Conservation (phyloP, 2,329 filamentous ascomycete genomes). For the Anisogramma anomala region DNA sequence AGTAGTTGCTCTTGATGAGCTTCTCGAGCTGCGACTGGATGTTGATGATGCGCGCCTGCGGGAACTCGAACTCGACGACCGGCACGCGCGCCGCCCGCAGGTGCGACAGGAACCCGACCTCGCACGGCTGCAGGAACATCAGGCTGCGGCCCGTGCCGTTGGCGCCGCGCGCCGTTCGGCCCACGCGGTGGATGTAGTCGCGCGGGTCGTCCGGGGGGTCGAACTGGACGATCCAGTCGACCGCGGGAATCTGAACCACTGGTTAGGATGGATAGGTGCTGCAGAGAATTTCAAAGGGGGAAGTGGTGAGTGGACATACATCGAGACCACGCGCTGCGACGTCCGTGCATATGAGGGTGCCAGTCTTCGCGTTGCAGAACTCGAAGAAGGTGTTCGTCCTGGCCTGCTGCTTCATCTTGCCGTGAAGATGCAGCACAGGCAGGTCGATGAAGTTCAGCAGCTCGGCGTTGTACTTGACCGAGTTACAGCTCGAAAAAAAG, state of each 20-base stretch:
- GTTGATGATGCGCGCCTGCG: constrained; percentile 89
- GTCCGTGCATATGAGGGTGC: constrained; percentile 89
- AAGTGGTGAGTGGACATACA: constrained; percentile 32
- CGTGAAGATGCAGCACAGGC: constrained; percentile 74
- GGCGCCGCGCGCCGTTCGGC: constrained; percentile 78
- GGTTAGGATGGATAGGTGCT: constrained; percentile 14
- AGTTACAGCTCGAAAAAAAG: constrained; percentile 86
- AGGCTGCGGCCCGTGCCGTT: constrained; percentile 77
- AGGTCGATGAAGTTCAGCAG: constrained; percentile 96
- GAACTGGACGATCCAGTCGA: constrained; percentile 95
- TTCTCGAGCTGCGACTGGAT: constrained; percentile 88
- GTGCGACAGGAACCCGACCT: constrained; percentile 85
- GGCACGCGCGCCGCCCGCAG: constrained; percentile 86
- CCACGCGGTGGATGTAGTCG: constrained; percentile 92
- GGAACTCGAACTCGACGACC: constrained; percentile 93
- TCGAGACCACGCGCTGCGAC: constrained; percentile 91
- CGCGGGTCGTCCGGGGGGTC: constrained; percentile 85
- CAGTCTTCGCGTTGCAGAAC: constrained; percentile 65
- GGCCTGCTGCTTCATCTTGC: constrained; percentile 97
- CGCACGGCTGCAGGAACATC: constrained; percentile 85
- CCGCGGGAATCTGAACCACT: constrained; percentile 59
- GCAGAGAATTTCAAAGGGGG: neutral
- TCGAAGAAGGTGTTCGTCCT: constrained; percentile 99
- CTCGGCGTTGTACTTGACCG: constrained; percentile 91
- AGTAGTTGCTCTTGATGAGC: constrained; percentile 90